Percentiles rank a stretch among this genome's conserved stretches.
Conservation (phyloP, 1,139 yeast species). For the Geotrichum aggregatum region DNA sequence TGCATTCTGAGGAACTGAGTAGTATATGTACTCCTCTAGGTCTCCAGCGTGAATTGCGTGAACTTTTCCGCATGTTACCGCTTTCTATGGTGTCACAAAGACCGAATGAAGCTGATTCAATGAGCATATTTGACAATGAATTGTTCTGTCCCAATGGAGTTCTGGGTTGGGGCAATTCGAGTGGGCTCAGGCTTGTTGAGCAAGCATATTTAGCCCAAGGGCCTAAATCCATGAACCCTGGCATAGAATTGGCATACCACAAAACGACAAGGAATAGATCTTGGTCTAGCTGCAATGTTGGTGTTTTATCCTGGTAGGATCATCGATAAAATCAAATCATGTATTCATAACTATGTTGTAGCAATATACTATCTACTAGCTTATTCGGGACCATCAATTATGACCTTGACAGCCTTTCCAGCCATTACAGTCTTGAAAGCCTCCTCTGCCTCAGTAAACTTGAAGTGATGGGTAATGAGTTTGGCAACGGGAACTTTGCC, state of each 20-base stretch:
- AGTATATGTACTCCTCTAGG: neutral
- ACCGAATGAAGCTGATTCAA: conserved; percentile 3
- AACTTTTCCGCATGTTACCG: neutral
- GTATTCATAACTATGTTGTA: too few species aligned
- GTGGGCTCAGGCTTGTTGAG: too few species aligned
- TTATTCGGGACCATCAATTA: conserved; percentile 51
- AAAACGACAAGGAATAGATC: too few species aligned
- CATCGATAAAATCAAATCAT: too few species aligned
- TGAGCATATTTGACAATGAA: neutral
- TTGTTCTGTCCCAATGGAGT: conserved; percentile 1
- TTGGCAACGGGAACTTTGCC: conserved; percentile 60
- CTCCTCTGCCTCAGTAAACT: conserved; percentile 67
- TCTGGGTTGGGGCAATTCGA: too few species aligned
- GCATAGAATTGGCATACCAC: too few species aligned
- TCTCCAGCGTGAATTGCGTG: neutral
- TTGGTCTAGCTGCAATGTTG: too few species aligned
- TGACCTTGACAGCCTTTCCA: conserved; percentile 57
- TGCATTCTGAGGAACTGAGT: neutral
- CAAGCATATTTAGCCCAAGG: too few species aligned
- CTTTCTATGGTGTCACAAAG: neutral
- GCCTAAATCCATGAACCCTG: too few species aligned
- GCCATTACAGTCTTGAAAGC: conserved; percentile 68
- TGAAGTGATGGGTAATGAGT: conserved; percentile 73
- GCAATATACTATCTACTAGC: neutral
- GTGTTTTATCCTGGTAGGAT: too few species aligned